A percentile compares a stretch with the other conserved stretches of the same genome.
Evolutionary conservation across 1,284 basidiomycete genomes (phyloP).

Genomic region (Pseudomicrostroma phylloplanum): DNA sequence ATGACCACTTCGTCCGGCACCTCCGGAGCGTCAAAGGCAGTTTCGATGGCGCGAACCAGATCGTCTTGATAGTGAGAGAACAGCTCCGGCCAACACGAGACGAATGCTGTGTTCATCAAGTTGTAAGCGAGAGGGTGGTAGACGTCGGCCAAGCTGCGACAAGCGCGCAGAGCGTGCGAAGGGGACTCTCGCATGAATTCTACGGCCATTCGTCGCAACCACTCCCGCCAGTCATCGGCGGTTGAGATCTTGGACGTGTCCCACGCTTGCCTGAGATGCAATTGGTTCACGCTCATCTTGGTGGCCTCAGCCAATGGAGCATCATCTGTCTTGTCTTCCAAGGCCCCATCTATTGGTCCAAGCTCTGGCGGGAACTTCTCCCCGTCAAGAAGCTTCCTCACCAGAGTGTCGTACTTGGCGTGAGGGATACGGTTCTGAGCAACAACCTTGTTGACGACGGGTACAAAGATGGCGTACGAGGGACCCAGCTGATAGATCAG

Average conservation of each 20-base stretch:
- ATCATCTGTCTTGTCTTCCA: constrained; percentile 48
- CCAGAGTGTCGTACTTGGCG: constrained; percentile 77
- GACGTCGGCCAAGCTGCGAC: constrained; percentile 84
- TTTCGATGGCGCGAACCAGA: constrained; percentile 81
- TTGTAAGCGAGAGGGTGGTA: constrained; percentile 88
- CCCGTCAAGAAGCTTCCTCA: constrained; percentile 81
- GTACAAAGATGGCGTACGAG: constrained; percentile 94
- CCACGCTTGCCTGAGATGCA: constrained; percentile 95
- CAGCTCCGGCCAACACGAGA: constrained; percentile 94
- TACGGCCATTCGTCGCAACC: constrained; percentile 87
- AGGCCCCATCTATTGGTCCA: constrained; percentile 31
- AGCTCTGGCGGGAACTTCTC: constrained; percentile 72
- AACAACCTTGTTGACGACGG: constrained; percentile 87
- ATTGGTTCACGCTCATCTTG: constrained; percentile 94
- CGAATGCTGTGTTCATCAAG: constrained; percentile 95
- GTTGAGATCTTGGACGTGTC: constrained; percentile 75
- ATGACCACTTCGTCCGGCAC: constrained; percentile 90
- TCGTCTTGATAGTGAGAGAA: constrained; percentile 61
- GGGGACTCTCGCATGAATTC: constrained; percentile 98
- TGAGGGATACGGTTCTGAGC: constrained; percentile 75
- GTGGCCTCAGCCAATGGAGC: constrained; percentile 54
- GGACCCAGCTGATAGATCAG: constrained; percentile 87
- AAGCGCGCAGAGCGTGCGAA: constrained; percentile 90
- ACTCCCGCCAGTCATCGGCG: constrained; percentile 85
- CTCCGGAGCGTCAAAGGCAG: constrained; percentile 71